phyloP scores from a whole-genome alignment of 2,329 filamentous ascomycete genomes.

The Stemphylium lycopersici region DNA sequence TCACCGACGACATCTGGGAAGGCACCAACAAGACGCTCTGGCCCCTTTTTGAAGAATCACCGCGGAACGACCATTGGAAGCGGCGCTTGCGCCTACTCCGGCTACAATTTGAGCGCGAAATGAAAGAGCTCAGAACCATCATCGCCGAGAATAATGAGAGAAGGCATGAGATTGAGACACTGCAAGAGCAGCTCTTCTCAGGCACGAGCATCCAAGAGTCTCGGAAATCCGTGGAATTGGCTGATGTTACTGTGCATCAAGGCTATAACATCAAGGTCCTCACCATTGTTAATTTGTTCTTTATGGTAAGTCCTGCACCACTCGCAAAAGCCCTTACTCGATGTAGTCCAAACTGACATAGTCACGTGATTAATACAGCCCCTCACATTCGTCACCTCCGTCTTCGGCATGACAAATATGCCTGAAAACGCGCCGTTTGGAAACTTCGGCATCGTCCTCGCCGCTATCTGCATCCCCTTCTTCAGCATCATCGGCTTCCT shows the following conservation, averaged over 20 bases:
- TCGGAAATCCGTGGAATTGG: conserved; percentile 63
- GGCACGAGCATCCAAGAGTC: conserved; percentile 68
- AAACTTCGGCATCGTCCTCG: conserved; percentile 51
- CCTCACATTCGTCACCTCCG: conserved; percentile 65
- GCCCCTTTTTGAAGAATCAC: conserved; percentile 59
- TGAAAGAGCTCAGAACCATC: conserved; percentile 57
- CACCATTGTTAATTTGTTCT: conserved; percentile 66
- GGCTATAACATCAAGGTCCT: conserved; percentile 66
- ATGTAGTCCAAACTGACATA: no score
- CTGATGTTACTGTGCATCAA: conserved; percentile 60
- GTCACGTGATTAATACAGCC: no score
- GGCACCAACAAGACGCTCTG: conserved; percentile 62
- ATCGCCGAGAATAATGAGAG: conserved; percentile 60
- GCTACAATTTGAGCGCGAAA: conserved; percentile 59
- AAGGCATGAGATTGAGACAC: conserved; percentile 61
- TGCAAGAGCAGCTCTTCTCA: conserved; percentile 67
- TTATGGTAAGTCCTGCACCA: conserved; percentile 47
- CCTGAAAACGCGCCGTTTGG: conserved; percentile 43
- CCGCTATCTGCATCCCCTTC: conserved; percentile 53
- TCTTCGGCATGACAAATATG: conserved; percentile 62
- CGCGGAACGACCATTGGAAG: conserved; percentile 57
- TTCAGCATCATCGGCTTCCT: conserved; percentile 55
- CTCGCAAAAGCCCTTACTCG: no score
- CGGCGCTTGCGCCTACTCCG: conserved; percentile 56
- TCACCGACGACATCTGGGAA: conserved; percentile 65